These are phyloP conservation scores for Mycena crocata DNA, from an alignment of 768 basidiomycete species.

Conservation along the genomic window DNA sequence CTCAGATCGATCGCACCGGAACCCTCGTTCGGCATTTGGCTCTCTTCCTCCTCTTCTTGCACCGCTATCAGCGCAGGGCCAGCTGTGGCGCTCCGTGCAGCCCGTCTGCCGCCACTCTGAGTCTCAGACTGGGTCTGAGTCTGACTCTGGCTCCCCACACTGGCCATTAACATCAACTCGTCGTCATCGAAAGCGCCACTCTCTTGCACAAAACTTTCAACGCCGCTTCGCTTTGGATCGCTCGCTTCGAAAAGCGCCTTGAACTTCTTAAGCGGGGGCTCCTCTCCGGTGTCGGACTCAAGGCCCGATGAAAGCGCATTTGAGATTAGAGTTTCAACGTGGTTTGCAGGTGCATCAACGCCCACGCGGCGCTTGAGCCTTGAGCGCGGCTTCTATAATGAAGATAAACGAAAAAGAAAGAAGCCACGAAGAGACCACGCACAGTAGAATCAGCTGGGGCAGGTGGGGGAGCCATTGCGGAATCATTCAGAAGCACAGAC, in stretches of 20 bases:
- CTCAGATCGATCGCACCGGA: slow-evolving; percentile 32
- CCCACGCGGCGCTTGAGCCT: slow-evolving; percentile 69
- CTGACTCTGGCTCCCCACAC: slow-evolving; percentile 47
- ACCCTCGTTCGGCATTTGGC: slow-evolving; percentile 27
- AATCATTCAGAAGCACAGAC: slow-evolving; percentile 50
- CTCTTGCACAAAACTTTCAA: slow-evolving; percentile 36
- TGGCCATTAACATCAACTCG: slow-evolving; percentile 17
- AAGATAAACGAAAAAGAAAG: not conserved
- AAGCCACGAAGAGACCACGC: slow-evolving; percentile 30
- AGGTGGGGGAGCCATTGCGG: slow-evolving; percentile 33
- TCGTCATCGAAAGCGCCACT: slow-evolving; percentile 32
- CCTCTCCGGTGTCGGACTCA: slow-evolving; percentile 41
- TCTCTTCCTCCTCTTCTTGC: slow-evolving; percentile 66
- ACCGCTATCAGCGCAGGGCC: slow-evolving; percentile 44
- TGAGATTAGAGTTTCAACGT: slow-evolving; percentile 29
- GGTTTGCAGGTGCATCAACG: slow-evolving; percentile 38
- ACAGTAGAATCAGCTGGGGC: slow-evolving; percentile 21
- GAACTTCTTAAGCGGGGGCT: slow-evolving; percentile 77
- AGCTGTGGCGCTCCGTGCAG: slow-evolving; percentile 22
- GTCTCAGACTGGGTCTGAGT: slow-evolving; percentile 50
- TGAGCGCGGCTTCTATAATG: slow-evolving; percentile 48
- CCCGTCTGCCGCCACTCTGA: slow-evolving; percentile 34
- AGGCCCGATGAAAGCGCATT: slow-evolving; percentile 26
- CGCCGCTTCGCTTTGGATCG: slow-evolving; percentile 57
- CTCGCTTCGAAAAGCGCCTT: slow-evolving; percentile 77